Percentiles rank a stretch among this genome's conserved stretches.
Evolutionary conservation across 495 filamentous ascomycete genomes (phyloP).

Genomic region (Daldinia childiae): DNA sequence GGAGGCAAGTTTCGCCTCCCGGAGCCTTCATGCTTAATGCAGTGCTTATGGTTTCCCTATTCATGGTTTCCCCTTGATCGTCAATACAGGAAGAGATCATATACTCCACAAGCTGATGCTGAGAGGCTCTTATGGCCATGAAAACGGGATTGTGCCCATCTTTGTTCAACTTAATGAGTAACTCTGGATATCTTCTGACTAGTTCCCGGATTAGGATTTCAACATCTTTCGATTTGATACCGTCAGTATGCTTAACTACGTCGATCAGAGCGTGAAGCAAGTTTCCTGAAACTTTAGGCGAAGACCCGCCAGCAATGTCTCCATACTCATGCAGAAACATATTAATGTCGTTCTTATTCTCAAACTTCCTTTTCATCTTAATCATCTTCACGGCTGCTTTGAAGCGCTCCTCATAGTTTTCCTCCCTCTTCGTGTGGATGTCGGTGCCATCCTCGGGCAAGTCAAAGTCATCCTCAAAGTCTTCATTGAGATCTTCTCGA

Average conservation of each 20-base stretch:
- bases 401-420: background rate
- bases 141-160: background rate
- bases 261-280: background rate
- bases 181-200: background rate
- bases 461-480: background rate
- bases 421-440: background rate
- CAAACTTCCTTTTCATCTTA: background rate
- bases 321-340: background rate
- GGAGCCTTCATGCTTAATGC: background rate
- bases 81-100: background rate
- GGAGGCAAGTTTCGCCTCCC: background rate
- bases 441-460: background rate
- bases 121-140: background rate
- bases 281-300: background rate
- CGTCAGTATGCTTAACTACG: background rate
- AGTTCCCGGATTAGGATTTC: background rate
- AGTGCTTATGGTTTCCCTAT: background rate
- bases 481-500: background rate
- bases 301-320: background rate
- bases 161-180: background rate
- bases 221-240: background rate
- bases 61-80: background rate
- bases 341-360: background rate
- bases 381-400: background rate
- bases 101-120: background rate